Evolutionary conservation across 2,329 filamentous ascomycete genomes (phyloP).

Genomic region (Keithomyces neogunnii): DNA sequence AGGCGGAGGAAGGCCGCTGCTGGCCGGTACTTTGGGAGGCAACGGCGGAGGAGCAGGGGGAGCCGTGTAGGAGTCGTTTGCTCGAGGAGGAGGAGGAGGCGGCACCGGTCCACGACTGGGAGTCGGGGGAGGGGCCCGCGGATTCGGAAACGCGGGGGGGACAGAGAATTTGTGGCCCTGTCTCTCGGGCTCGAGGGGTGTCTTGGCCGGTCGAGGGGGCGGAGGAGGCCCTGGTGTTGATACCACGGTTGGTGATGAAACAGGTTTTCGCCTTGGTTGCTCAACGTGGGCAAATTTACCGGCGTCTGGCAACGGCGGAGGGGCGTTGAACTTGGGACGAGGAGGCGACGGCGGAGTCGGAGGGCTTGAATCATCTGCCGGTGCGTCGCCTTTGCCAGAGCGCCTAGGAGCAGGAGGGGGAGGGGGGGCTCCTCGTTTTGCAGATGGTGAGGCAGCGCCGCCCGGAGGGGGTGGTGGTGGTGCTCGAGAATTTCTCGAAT

Average conservation of each 20-base stretch:
- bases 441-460: slow-evolving; percentile 7
- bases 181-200: slow-evolving; percentile 54
- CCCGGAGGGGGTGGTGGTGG: slow-evolving; percentile 25
- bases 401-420: slow-evolving; percentile 45
- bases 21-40: slow-evolving; percentile 40
- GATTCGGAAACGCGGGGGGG: slow-evolving; percentile 69
- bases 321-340: slow-evolving; percentile 68
- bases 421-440: slow-evolving; percentile 18
- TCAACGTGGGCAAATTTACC: slow-evolving; percentile 68
- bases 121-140: slow-evolving; percentile 65
- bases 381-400: slow-evolving; percentile 46
- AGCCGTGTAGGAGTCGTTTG: slow-evolving; percentile 19
- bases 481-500: slow-evolving; percentile 21
- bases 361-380: slow-evolving; percentile 65
- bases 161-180: slow-evolving; percentile 58
- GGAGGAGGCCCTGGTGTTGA: slow-evolving; percentile 23
- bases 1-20: slow-evolving; percentile 35
- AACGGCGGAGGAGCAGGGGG: slow-evolving; percentile 32
- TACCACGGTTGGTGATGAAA: slow-evolving; percentile 8
- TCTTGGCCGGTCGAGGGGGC: slow-evolving; percentile 51
- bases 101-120: slow-evolving; percentile 64
- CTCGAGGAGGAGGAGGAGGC: slow-evolving; percentile 55
- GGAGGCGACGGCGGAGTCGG: slow-evolving; percentile 49
- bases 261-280: slow-evolving; percentile 17
- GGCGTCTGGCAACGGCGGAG: slow-evolving; percentile 81